phyloP scores from a whole-genome alignment of 202 grass and related monocot genomes.

The Panicum hallii region DNA sequence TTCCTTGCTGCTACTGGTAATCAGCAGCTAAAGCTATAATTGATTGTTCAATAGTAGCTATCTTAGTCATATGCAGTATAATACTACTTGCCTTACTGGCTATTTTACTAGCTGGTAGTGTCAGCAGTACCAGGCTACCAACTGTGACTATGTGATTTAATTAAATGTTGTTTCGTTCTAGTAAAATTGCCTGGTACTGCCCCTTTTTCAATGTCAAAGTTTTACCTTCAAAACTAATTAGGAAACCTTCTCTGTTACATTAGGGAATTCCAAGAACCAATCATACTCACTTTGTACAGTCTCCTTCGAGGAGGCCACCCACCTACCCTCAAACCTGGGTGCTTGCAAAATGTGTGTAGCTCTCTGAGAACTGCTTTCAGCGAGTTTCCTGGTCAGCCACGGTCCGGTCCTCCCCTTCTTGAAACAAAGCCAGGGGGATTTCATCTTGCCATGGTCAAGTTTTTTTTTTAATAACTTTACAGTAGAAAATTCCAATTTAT shows the following conservation, averaged over 20 bases:
- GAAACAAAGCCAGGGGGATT: background rate
- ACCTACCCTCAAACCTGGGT: too few species aligned
- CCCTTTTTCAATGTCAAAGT: too few species aligned
- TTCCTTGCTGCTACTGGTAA: background rate
- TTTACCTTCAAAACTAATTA: conserved; percentile 1
- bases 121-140: conserved; percentile 11
- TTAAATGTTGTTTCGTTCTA: background rate
- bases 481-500: background rate
- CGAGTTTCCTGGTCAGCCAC: background rate
- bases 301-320: too few species aligned
- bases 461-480: too few species aligned
- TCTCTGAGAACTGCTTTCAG: background rate
- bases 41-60: background rate
- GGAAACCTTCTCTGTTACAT: conserved; percentile 12
- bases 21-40: background rate
- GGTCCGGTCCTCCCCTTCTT: background rate
- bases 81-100: background rate
- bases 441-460: too few species aligned
- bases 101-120: background rate
- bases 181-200: background rate
- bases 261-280: background rate
- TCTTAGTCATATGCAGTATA: background rate
- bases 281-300: too few species aligned
- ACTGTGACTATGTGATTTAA: background rate
- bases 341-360: background rate